These are phyloP conservation scores for Ophiocordyceps unilateralis DNA, from an alignment of 2,329 filamentous ascomycete species.

Conservation along the genomic window DNA sequence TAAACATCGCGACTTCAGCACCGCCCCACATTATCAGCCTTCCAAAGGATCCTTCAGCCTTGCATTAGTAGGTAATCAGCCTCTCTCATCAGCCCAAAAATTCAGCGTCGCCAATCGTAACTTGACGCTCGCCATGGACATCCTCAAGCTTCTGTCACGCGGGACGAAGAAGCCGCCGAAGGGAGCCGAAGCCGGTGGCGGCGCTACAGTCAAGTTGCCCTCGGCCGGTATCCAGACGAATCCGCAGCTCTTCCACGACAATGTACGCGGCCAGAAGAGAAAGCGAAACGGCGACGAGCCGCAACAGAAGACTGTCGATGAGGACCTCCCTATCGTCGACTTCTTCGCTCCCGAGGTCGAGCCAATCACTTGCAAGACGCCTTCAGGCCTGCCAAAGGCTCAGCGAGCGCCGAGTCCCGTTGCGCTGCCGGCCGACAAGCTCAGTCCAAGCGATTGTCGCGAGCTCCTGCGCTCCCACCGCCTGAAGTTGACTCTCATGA, in stretches of 20 bases:
- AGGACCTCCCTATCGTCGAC: slow-evolving; percentile 30
- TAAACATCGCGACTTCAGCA: not conserved
- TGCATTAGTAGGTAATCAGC: not conserved
- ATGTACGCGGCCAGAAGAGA: slow-evolving; percentile 33
- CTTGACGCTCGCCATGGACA: slow-evolving; percentile 37
- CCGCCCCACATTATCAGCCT: not conserved
- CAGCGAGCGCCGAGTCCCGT: slow-evolving; percentile 11
- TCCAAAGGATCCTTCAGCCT: too few species aligned
- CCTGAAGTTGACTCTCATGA: slow-evolving; percentile 68
- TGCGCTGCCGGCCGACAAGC: slow-evolving; percentile 11
- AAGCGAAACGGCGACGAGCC: slow-evolving; percentile 29
- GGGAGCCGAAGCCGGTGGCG: slow-evolving; percentile 11
- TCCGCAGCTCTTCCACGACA: slow-evolving; percentile 53
- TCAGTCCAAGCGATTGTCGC: slow-evolving; percentile 56
- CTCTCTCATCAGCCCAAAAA: not conserved
- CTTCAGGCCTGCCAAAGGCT: not conserved
- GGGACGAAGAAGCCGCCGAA: slow-evolving; percentile 42
- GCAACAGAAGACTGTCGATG: slow-evolving; percentile 10
- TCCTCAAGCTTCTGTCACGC: slow-evolving; percentile 54
- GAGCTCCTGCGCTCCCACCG: slow-evolving; percentile 63
- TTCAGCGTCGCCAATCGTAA: not conserved
- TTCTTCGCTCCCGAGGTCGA: slow-evolving; percentile 35
- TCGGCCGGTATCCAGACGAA: slow-evolving; percentile 47
- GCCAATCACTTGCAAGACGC: not conserved
- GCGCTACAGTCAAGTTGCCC: slow-evolving; percentile 31